These are phyloP conservation scores for Talaromyces islandicus DNA, from an alignment of 2,329 filamentous ascomycete species.

Conservation along the genomic window DNA sequence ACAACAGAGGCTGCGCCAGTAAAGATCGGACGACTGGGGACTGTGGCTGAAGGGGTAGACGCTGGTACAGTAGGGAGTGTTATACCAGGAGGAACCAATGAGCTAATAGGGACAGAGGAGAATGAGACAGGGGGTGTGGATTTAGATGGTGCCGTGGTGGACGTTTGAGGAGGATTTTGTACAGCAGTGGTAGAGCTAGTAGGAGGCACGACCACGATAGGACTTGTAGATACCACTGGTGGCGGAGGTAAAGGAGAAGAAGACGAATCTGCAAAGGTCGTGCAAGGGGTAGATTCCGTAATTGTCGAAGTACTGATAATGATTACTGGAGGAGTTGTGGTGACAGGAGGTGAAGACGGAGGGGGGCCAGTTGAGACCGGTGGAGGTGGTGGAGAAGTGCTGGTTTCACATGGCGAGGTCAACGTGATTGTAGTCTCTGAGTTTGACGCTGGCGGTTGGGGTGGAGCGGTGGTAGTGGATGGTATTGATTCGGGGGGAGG, in stretches of 20 bases:
- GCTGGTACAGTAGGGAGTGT: background rate
- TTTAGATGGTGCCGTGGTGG: background rate
- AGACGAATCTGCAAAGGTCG: background rate
- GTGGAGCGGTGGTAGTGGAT: background rate
- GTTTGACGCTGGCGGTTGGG: background rate
- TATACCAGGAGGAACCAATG: background rate
- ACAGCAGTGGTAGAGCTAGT: background rate
- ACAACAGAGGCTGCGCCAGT: constrained; percentile 3
- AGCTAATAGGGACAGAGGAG: background rate
- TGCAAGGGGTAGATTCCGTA: background rate
- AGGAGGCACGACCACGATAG: background rate
- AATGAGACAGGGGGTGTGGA: background rate
- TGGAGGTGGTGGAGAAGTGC: background rate
- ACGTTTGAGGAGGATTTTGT: background rate
- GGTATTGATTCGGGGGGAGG: background rate
- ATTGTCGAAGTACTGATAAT: background rate
- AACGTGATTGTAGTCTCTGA: background rate
- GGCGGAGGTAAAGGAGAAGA: background rate
- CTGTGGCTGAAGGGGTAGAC: background rate
- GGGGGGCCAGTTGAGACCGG: background rate
- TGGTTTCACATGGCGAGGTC: background rate
- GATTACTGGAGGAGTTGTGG: background rate
- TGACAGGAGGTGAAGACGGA: background rate
- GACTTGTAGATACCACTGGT: background rate
- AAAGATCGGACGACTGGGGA: background rate